A percentile compares a stretch with the other conserved stretches of the same genome.
Evolutionary conservation across 176 grass and related monocot genomes (phyloP).

Genomic region (Juncus inflexus): DNA sequence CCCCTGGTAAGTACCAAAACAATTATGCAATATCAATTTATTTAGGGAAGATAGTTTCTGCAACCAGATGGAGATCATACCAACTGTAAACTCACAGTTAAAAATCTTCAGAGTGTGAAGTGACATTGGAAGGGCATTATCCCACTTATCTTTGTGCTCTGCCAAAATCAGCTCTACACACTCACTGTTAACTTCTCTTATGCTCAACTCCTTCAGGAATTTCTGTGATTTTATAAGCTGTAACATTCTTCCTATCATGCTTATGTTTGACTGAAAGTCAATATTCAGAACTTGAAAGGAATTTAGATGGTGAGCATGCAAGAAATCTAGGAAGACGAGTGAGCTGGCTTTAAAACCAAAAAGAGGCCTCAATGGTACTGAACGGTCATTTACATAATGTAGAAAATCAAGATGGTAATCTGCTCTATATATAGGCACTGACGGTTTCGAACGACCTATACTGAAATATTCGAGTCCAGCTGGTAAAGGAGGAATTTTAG

Average conservation of each 20-base stretch:
- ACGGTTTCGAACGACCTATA: not conserved
- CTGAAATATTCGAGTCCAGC: not conserved
- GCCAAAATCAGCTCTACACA: not conserved
- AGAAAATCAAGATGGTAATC: not conserved
- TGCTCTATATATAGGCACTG: no score
- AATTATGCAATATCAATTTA: not conserved
- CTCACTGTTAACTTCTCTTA: not conserved
- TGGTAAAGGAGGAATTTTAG: not conserved
- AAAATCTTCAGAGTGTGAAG: not conserved
- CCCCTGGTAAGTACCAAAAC: not conserved
- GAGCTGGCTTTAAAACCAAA: no score
- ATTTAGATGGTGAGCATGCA: no score
- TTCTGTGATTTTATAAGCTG: not conserved
- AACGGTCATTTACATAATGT: not conserved
- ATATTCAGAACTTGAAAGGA: no score
- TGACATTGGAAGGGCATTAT: not conserved
- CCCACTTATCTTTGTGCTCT: not conserved
- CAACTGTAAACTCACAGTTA: not conserved
- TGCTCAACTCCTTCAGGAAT: not conserved
- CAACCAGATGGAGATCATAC: not conserved
- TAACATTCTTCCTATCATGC: no score
- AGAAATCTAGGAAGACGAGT: not conserved
- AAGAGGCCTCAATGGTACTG: no score
- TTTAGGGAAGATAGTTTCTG: not conserved
- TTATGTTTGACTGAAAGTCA: no score